Percentiles rank a stretch among this genome's conserved stretches.
These are phyloP conservation scores for Ulvella scutata DNA, from an alignment of 139 green algal genomes.

Conservation along the genomic window DNA sequence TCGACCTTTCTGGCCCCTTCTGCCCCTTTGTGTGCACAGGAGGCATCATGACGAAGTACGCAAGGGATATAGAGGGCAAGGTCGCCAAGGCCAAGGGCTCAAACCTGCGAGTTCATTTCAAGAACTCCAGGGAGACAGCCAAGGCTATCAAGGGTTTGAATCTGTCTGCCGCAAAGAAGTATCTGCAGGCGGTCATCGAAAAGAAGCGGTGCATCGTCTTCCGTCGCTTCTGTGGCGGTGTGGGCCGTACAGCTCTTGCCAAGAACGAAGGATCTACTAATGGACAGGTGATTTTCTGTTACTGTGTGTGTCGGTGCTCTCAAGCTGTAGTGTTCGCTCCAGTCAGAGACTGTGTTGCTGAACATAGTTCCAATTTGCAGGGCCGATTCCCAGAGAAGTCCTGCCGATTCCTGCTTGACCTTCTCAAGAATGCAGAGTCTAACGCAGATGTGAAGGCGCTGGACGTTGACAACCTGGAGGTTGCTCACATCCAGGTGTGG, in stretches of 20 bases:
- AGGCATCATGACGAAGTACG: slow-evolving; percentile 4
- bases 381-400: slow-evolving; percentile 95
- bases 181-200: slow-evolving; percentile 86
- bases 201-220: slow-evolving; percentile 92
- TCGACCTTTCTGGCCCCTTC: too few species aligned
- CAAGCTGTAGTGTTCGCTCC: not conserved
- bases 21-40: too few species aligned
- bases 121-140: slow-evolving; percentile 91
- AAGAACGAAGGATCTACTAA: slow-evolving; percentile 67
- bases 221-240: slow-evolving; percentile 81
- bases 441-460: slow-evolving; percentile 98
- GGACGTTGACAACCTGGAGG: slow-evolving; percentile 75
- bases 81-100: slow-evolving; percentile 56
- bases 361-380: slow-evolving; percentile 62
- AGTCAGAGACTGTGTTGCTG: slow-evolving; percentile 4
- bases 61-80: not conserved
- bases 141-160: slow-evolving; percentile 69
- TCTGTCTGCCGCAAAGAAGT: slow-evolving; percentile 86
- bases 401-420: slow-evolving; percentile 77
- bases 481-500: slow-evolving; percentile 70
- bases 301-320: not conserved
- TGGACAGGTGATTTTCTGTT: slow-evolving; percentile 33
- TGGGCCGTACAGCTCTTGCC: slow-evolving; percentile 64
- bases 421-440: slow-evolving; percentile 97
- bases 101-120: slow-evolving; percentile 91